These are phyloP conservation scores for Nakazawaea siamensis DNA, from an alignment of 805 yeast species.

Conservation along the genomic window DNA sequence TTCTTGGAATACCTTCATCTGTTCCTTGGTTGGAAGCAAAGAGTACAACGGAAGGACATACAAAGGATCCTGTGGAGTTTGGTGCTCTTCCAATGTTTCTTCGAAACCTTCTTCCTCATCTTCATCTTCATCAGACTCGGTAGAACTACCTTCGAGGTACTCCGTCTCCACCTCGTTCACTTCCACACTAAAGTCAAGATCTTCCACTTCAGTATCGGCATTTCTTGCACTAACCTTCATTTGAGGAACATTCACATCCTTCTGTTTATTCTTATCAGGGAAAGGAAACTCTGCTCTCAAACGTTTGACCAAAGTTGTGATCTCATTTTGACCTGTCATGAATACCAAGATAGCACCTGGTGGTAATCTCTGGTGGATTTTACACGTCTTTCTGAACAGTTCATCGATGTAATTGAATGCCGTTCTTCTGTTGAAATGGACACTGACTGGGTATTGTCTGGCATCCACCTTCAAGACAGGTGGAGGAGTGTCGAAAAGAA, in stretches of 20 bases:
- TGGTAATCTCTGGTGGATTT: constrained; percentile 80
- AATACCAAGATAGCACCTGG: constrained; percentile 91
- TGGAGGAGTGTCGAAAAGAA: constrained; percentile 64
- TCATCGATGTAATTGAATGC: constrained; percentile 76
- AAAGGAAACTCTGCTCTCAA: constrained; percentile 65
- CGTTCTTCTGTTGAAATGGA: constrained; percentile 82
- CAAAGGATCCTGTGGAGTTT: constrained; percentile 67
- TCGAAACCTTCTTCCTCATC: constrained; percentile 63
- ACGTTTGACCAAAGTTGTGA: constrained; percentile 62
- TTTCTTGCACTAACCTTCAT: constrained; percentile 48
- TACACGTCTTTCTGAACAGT: constrained; percentile 75
- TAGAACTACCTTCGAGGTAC: constrained; percentile 23
- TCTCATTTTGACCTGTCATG: constrained; percentile 93
- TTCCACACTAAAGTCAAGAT: constrained; percentile 62
- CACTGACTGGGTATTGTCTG: constrained; percentile 87
- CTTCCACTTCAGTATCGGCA: constrained; percentile 80
- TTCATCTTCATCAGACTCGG: constrained; percentile 36
- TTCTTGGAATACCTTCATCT: constrained; percentile 79
- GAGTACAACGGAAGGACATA: constrained; percentile 92
- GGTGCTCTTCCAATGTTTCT: constrained; percentile 64
- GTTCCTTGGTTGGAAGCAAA: constrained; percentile 87
- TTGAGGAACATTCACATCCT: constrained; percentile 27
- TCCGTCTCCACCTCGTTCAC: constrained; percentile 31
- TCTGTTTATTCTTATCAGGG: constrained; percentile 20
- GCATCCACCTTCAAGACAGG: constrained; percentile 88